A percentile compares a stretch with the other conserved stretches of the same genome.
Evolutionary conservation across 2,329 filamentous ascomycete genomes (phyloP).

Genomic region (Cladophialophora bantiana): DNA sequence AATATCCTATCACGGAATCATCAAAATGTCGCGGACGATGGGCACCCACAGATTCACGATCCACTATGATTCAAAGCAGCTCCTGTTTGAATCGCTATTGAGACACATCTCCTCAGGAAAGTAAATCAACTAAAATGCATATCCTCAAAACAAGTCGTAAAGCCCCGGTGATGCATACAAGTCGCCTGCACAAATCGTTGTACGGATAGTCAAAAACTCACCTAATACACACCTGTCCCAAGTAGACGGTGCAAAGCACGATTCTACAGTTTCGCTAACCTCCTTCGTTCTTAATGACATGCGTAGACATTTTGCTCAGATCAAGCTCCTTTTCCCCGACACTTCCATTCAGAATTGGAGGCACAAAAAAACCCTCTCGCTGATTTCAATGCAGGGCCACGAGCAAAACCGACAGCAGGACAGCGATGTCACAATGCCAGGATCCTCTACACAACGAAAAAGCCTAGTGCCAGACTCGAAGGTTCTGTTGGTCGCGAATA

Average conservation of each 20-base stretch:
- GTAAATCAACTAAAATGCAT: not conserved
- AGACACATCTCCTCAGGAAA: not conserved
- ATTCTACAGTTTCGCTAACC: not conserved
- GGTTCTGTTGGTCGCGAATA: no score
- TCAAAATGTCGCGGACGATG: not conserved
- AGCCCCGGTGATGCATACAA: not conserved
- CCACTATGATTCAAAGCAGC: not conserved
- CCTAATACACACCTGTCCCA: not conserved
- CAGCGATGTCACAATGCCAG: not conserved
- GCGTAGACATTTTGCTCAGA: not conserved
- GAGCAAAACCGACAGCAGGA: not conserved
- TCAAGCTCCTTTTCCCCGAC: slow-evolving; percentile 10
- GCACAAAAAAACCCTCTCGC: not conserved
- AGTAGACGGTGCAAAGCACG: not conserved
- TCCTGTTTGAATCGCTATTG: not conserved
- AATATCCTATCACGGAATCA: not conserved
- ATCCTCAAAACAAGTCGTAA: not conserved
- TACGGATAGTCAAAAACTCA: slow-evolving; percentile 5
- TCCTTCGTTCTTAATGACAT: not conserved
- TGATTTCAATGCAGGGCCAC: not conserved
- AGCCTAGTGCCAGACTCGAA: not conserved
- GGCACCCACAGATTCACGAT: not conserved
- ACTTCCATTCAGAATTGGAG: not conserved
- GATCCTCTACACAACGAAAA: not conserved
- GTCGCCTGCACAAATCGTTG: not conserved